Percentiles rank a stretch among this genome's conserved stretches.
phyloP scores from a whole-genome alignment of 2,329 filamentous ascomycete species.

The Penicillium sp. region DNA sequence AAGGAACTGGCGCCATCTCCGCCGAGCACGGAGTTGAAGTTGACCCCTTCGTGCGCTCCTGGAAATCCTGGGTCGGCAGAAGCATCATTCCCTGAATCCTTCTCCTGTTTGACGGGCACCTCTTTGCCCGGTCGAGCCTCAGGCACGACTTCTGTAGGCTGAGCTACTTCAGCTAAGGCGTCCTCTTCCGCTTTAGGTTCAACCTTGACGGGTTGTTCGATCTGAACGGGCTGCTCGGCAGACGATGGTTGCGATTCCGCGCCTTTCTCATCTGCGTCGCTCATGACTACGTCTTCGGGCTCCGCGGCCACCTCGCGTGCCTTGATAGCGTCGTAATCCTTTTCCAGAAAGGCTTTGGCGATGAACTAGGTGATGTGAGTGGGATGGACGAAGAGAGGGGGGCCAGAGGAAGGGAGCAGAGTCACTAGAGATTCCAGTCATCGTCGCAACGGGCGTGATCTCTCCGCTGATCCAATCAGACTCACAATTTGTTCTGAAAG shows the following conservation, averaged over 20 bases:
- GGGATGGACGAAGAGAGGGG: not conserved
- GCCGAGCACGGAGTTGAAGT: slow-evolving; percentile 43
- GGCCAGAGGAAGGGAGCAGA: not conserved
- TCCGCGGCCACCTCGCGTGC: slow-evolving; percentile 31
- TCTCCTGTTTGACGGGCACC: slow-evolving; percentile 24
- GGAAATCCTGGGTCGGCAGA: slow-evolving; percentile 25
- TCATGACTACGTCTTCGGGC: slow-evolving; percentile 32
- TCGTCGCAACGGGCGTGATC: not conserved
- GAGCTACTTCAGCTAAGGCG: slow-evolving; percentile 8
- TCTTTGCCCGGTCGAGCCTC: slow-evolving; percentile 13
- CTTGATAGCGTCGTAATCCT: slow-evolving; percentile 39
- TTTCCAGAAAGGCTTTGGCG: slow-evolving; percentile 44
- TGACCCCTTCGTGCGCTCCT: slow-evolving; percentile 34
- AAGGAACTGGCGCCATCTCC: slow-evolving; percentile 37
- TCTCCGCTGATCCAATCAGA: slow-evolving; percentile 3
- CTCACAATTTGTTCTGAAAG: slow-evolving; percentile 45
- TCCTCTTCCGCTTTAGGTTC: slow-evolving; percentile 17
- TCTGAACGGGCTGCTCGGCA: slow-evolving; percentile 18
- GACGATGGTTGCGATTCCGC: slow-evolving; percentile 16
- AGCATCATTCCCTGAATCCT: slow-evolving; percentile 14
- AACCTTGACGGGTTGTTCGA: slow-evolving; percentile 16
- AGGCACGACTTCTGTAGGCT: slow-evolving; percentile 11
- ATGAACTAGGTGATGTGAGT: slow-evolving; percentile 35
- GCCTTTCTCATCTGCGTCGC: slow-evolving; percentile 18
- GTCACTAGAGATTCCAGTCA: not conserved